phyloP scores from a whole-genome alignment of 1,284 basidiomycete species.

The Cryptococcus hybrid region DNA sequence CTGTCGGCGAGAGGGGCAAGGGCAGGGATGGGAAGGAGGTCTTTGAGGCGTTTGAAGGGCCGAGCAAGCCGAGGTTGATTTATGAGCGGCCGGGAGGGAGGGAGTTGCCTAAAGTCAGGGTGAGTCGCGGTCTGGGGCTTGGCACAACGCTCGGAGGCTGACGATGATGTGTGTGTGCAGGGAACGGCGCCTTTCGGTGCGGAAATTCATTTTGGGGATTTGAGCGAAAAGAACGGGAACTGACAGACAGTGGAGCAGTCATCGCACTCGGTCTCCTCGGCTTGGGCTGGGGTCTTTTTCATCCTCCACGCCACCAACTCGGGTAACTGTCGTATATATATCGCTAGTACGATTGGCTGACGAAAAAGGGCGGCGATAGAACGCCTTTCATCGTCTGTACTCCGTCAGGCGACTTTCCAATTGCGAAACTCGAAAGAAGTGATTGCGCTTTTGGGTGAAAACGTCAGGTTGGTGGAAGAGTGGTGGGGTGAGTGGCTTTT shows the following conservation, averaged over 20 bases:
- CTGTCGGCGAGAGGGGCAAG: neutral
- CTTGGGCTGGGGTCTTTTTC: constrained; percentile 43
- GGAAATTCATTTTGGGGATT: neutral
- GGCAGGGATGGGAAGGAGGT: constrained; percentile 32
- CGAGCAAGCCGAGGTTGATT: constrained; percentile 38
- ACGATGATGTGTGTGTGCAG: constrained; percentile 13
- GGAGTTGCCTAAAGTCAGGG: constrained; percentile 39
- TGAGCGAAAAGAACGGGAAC: neutral
- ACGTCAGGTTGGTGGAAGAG: constrained; percentile 39
- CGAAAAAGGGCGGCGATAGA: constrained; percentile 21
- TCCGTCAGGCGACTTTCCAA: constrained; percentile 46
- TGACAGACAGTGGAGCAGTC: constrained; percentile 21
- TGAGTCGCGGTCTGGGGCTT: constrained; percentile 16
- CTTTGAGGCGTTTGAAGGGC: constrained; percentile 33
- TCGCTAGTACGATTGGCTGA: neutral
- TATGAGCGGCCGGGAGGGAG: constrained; percentile 37
- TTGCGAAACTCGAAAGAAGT: constrained; percentile 45
- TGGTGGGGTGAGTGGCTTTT: constrained; percentile 42
- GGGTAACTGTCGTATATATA: constrained; percentile 20
- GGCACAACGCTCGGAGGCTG: neutral
- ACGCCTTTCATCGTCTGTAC: constrained; percentile 45
- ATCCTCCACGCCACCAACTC: constrained; percentile 49
- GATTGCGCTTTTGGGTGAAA: constrained; percentile 34
- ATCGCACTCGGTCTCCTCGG: constrained; percentile 35
- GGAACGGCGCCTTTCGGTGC: constrained; percentile 35